Conservation (phyloP, 805 yeast species). For the Ogataea minuta region DNA sequence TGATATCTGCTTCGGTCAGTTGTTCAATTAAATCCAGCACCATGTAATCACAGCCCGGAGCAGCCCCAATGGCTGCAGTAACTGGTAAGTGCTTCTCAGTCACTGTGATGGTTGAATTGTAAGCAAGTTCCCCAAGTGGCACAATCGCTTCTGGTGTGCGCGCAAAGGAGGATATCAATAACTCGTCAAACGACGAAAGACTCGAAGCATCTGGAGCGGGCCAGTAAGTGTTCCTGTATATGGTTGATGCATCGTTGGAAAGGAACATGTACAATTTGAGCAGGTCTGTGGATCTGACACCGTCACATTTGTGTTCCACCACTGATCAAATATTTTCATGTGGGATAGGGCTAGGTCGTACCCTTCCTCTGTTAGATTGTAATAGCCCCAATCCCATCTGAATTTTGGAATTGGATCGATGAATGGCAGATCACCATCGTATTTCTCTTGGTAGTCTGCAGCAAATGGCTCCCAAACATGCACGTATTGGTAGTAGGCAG, state of each 20-base stretch:
- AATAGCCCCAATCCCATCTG: constrained; percentile 17
- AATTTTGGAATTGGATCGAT: constrained; percentile 15
- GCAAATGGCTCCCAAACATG: constrained; percentile 15
- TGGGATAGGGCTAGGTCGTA: constrained; percentile 10
- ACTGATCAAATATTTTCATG: constrained; percentile 11
- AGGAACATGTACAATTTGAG: constrained; percentile 12
- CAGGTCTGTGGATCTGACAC: constrained; percentile 9
- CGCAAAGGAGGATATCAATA: constrained; percentile 15
- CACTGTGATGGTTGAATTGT: constrained; percentile 15
- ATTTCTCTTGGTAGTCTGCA: constrained; percentile 7
- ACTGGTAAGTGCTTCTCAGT: constrained; percentile 14
- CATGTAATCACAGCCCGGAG: constrained; percentile 17
- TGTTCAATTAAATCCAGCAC: constrained; percentile 11
- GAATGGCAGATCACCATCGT: constrained; percentile 13
- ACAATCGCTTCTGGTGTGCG: constrained; percentile 16
- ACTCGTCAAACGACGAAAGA: constrained; percentile 9
- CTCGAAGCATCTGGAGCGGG: constrained; percentile 9
- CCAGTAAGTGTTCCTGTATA: constrained; percentile 10
- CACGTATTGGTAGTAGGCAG: constrained; percentile 14
- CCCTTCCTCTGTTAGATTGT: constrained; percentile 12
- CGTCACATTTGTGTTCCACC: constrained; percentile 15
- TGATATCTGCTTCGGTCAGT: constrained; percentile 9
- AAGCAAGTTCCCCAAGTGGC: constrained; percentile 12
- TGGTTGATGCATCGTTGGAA: constrained; percentile 10
- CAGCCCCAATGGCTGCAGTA: constrained; percentile 15